Percentiles rank a stretch among this genome's conserved stretches.
Evolutionary conservation across 2,329 filamentous ascomycete species (phyloP).

Genomic region (Atkinsonella texensis): DNA sequence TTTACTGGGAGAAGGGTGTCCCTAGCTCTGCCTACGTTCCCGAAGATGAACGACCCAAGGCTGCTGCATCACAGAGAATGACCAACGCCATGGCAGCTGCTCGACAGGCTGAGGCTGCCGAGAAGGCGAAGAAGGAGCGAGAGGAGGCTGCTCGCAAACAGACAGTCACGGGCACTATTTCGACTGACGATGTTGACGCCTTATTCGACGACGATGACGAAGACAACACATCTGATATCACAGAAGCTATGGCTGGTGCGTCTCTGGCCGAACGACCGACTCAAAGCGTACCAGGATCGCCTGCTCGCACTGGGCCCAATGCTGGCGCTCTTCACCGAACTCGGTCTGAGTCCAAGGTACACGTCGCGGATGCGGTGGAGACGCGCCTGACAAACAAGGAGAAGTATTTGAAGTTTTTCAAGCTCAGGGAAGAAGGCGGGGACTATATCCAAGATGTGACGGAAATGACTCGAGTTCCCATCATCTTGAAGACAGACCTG

Average conservation of each 20-base stretch:
- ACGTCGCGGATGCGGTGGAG: slow-evolving; percentile 62
- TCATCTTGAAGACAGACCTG: slow-evolving; percentile 96
- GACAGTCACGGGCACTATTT: slow-evolving; percentile 89
- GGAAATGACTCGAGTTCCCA: slow-evolving; percentile 95
- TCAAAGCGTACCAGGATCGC: slow-evolving; percentile 89
- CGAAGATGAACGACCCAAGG: slow-evolving; percentile 90
- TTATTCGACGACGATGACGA: slow-evolving; percentile 92
- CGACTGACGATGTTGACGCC: slow-evolving; percentile 86
- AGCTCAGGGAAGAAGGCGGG: slow-evolving; percentile 79
- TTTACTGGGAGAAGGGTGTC: slow-evolving; percentile 99
- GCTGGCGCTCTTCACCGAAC: slow-evolving; percentile 69
- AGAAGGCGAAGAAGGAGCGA: slow-evolving; percentile 69
- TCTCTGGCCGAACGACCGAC: slow-evolving; percentile 82
- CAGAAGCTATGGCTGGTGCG: slow-evolving; percentile 84
- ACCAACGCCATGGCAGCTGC: slow-evolving; percentile 65
- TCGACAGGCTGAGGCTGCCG: slow-evolving; percentile 70
- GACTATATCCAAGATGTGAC: slow-evolving; percentile 97
- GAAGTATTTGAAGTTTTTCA: slow-evolving; percentile 87
- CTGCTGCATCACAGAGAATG: slow-evolving; percentile 59
- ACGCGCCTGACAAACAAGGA: slow-evolving; percentile 82
- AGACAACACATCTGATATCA: slow-evolving; percentile 74
- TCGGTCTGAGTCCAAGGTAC: slow-evolving; percentile 86
- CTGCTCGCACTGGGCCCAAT: slow-evolving; percentile 59
- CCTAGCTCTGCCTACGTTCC: slow-evolving; percentile 92
- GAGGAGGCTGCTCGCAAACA: slow-evolving; percentile 88